These are phyloP conservation scores for Elymus sibiricus DNA, from an alignment of 176 grass and related monocot genomes.

Conservation along the genomic window DNA sequence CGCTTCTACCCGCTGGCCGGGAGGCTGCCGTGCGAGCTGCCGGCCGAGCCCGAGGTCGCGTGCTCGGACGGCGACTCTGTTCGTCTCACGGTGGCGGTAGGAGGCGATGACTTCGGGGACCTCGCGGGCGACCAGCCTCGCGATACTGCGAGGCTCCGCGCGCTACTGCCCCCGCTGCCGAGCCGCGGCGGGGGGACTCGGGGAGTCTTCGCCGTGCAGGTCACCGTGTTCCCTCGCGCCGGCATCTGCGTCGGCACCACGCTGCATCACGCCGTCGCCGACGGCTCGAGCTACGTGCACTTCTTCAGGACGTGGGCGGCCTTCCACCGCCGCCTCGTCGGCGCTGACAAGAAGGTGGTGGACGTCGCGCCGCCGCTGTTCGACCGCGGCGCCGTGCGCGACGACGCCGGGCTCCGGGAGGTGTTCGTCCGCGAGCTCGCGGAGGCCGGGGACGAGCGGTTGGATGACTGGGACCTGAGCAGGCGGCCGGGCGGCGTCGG, in stretches of 20 bases:
- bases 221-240: slow-evolving; percentile 61
- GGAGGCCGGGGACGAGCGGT: neutral
- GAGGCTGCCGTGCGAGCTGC: slow-evolving; percentile 12
- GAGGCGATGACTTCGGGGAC: slow-evolving; percentile 40
- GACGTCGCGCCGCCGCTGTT: slow-evolving; percentile 31
- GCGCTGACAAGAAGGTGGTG: neutral
- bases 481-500: neutral
- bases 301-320: slow-evolving; percentile 57
- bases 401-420: slow-evolving; percentile 37
- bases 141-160: slow-evolving; percentile 27
- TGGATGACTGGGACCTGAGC: slow-evolving; percentile 33
- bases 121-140: slow-evolving; percentile 44
- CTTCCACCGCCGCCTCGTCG: neutral
- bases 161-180: slow-evolving; percentile 43
- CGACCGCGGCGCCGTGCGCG: slow-evolving; percentile 43
- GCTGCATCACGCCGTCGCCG: slow-evolving; percentile 78
- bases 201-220: slow-evolving; percentile 51
- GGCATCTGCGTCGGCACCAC: slow-evolving; percentile 55
- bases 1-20: slow-evolving; percentile 67
- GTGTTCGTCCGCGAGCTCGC: slow-evolving; percentile 18
- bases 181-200: slow-evolving; percentile 6
- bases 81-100: slow-evolving; percentile 26
- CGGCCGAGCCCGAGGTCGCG: neutral
- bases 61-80: slow-evolving; percentile 26
- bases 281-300: slow-evolving; percentile 82